Conservation (phyloP, 495 filamentous ascomycete species). For the Penicillium pulvis region DNA sequence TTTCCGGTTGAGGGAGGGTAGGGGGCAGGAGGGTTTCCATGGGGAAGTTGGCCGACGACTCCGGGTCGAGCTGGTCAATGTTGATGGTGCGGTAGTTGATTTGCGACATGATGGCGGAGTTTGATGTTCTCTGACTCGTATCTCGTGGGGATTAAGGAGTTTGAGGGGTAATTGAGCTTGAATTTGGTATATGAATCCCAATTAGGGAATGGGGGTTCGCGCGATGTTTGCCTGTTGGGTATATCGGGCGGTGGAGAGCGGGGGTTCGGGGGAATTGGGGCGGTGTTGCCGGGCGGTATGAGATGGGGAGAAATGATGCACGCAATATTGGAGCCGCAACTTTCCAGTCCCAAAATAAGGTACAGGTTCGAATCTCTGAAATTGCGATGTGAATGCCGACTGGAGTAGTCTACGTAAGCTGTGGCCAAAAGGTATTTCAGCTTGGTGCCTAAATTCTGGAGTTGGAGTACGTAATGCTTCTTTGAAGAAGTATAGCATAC, state of each 20-base stretch:
- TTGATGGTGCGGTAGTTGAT: slow-evolving; percentile 90
- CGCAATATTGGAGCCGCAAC: too few species aligned
- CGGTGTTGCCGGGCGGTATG: neutral
- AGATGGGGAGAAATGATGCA: neutral
- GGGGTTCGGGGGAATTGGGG: slow-evolving; percentile 1
- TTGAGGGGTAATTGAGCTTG: neutral
- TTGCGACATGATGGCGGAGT: slow-evolving; percentile 51
- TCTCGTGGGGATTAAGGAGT: neutral
- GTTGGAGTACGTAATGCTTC: too few species aligned
- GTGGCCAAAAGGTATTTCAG: too few species aligned
- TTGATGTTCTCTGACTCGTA: slow-evolving; percentile 1
- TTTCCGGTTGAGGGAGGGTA: slow-evolving; percentile 59
- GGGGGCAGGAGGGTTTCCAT: slow-evolving; percentile 73
- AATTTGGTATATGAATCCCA: neutral
- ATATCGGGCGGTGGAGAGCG: slow-evolving; percentile 7
- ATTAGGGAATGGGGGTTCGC: slow-evolving; percentile 1
- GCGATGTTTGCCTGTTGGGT: neutral
- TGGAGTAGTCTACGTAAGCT: too few species aligned
- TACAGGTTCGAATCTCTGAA: neutral
- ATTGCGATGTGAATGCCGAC: too few species aligned
- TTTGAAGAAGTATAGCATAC: too few species aligned
- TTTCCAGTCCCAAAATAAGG: neutral
- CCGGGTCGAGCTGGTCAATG: slow-evolving; percentile 86
- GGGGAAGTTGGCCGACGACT: slow-evolving; percentile 85
- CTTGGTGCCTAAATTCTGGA: too few species aligned